Conservation (phyloP, 1,284 basidiomycete species). For the Apiotrichum laibachii region DNA sequence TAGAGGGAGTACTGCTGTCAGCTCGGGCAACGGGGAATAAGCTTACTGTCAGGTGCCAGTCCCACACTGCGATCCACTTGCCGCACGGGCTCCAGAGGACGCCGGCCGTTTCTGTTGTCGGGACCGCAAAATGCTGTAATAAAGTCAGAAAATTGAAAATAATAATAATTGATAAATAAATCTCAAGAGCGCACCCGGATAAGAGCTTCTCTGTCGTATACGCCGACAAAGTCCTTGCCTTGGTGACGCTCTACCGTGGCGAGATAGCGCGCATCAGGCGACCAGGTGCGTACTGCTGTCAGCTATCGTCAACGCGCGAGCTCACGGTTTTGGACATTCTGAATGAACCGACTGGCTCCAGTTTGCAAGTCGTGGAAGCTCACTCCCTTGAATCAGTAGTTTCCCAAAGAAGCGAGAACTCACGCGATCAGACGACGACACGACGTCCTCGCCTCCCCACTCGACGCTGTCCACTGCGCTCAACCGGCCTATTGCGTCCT, state of each 20-base stretch:
- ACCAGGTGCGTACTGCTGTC: slow-evolving; percentile 64
- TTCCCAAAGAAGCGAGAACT: slow-evolving; percentile 37
- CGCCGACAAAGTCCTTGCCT: slow-evolving; percentile 75
- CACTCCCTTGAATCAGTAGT: slow-evolving; percentile 62
- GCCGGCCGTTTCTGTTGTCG: slow-evolving; percentile 69
- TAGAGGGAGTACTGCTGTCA: slow-evolving; percentile 71
- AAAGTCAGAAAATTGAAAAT: not conserved
- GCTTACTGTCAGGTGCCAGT: slow-evolving; percentile 70
- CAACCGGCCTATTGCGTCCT: slow-evolving; percentile 65
- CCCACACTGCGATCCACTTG: slow-evolving; percentile 76
- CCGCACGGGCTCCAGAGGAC: slow-evolving; percentile 78
- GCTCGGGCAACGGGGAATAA: not conserved
- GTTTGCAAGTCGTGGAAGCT: slow-evolving; percentile 74
- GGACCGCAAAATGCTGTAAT: slow-evolving; percentile 72
- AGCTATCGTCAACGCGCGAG: not conserved
- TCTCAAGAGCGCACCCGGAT: slow-evolving; percentile 60
- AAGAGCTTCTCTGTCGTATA: slow-evolving; percentile 75
- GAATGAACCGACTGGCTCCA: slow-evolving; percentile 55
- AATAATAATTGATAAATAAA: too few species aligned
- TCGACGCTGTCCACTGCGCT: slow-evolving; percentile 70
- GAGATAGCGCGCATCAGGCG: slow-evolving; percentile 73
- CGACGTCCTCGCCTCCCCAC: slow-evolving; percentile 74
- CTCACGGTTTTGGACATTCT: slow-evolving; percentile 14
- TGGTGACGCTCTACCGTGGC: slow-evolving; percentile 77
- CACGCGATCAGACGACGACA: slow-evolving; percentile 87